Conservation (phyloP, 306 rosid species). For the Albizia julibrissin region DNA sequence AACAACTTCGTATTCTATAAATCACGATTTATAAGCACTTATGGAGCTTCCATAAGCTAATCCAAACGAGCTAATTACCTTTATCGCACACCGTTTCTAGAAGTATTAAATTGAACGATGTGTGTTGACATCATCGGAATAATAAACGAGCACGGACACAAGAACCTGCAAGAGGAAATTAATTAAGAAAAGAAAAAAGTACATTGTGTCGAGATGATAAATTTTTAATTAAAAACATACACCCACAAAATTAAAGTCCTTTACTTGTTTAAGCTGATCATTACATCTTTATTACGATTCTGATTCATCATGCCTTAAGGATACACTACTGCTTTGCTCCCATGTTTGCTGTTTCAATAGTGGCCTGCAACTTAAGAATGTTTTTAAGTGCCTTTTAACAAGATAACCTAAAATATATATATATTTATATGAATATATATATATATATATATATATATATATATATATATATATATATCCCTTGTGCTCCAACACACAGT, state of each 20-base stretch:
- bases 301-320: background rate
- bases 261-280: conserved; percentile 24
- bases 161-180: conserved; percentile 16
- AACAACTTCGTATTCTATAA: too few species aligned
- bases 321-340: conserved; percentile 8
- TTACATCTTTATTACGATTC: conserved; percentile 13
- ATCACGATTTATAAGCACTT: too few species aligned
- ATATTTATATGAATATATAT: background rate
- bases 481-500: conserved; percentile 16
- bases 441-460: background rate
- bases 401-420: background rate
- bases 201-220: conserved; percentile 4
- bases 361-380: conserved; percentile 32
- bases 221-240: background rate
- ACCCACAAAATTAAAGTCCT: background rate
- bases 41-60: too few species aligned
- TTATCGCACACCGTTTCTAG: background rate
- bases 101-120: conserved; percentile 13
- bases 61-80: too few species aligned
- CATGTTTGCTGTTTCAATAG: conserved; percentile 35
- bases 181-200: conserved; percentile 18
- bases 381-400: background rate
- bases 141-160: conserved; percentile 17
- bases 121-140: conserved; percentile 23
- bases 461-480: background rate